Conservation (phyloP, 2,329 filamentous ascomycete genomes). For the Trichophyton simii region DNA sequence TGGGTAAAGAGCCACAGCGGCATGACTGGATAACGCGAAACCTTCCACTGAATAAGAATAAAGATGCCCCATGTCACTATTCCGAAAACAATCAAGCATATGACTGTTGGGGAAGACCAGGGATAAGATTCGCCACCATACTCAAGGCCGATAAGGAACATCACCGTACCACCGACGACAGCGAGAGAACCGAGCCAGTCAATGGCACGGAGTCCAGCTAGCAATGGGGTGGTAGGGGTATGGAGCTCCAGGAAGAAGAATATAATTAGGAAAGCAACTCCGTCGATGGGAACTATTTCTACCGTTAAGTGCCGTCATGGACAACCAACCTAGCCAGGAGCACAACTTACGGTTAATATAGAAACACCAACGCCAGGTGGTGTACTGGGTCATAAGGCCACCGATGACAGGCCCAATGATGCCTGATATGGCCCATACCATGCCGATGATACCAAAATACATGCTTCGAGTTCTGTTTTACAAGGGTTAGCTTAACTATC, state of each 20-base stretch:
- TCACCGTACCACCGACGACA: constrained; percentile 59
- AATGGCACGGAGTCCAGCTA: constrained; percentile 46
- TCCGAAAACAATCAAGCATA: constrained; percentile 69
- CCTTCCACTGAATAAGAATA: constrained; percentile 54
- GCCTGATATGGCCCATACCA: constrained; percentile 38
- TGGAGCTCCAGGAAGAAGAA: constrained; percentile 50
- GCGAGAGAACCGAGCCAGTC: constrained; percentile 49
- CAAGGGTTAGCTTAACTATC: background rate
- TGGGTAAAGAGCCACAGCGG: constrained; percentile 55
- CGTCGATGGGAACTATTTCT: constrained; percentile 43
- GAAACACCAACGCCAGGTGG: constrained; percentile 50
- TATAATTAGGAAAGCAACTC: constrained; percentile 41
- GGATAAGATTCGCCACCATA: constrained; percentile 65
- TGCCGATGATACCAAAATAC: constrained; percentile 31
- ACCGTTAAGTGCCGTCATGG: background rate
- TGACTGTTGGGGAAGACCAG: constrained; percentile 61
- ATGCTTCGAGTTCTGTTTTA: constrained; percentile 43
- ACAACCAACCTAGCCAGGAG: background rate
- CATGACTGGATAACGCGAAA: constrained; percentile 66
- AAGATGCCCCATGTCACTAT: constrained; percentile 52
- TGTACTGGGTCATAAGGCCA: constrained; percentile 36
- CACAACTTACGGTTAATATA: constrained; percentile 42
- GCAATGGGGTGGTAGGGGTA: constrained; percentile 46
- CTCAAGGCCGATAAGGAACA: constrained; percentile 76
- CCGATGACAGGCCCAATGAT: constrained; percentile 18